Evolutionary conservation across 2,329 filamentous ascomycete species (phyloP).

Genomic region (Volutella citrinella): DNA sequence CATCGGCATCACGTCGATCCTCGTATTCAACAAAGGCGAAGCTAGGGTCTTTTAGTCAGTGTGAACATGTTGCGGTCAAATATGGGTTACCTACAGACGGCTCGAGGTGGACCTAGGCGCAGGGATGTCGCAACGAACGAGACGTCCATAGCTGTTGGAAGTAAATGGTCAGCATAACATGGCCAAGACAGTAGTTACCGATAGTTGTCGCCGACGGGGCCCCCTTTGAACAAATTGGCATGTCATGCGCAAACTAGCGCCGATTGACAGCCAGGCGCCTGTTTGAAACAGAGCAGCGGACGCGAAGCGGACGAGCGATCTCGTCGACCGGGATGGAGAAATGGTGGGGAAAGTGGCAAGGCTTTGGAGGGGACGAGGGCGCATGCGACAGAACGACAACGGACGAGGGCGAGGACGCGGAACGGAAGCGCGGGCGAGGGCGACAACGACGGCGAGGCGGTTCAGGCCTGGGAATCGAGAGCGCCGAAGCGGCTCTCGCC

Average conservation of each 20-base stretch:
- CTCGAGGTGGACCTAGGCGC: conserved; percentile 90
- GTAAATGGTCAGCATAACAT: conserved; percentile 44
- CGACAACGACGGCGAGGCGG: conserved; percentile 25
- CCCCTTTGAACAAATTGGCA: conserved; percentile 24
- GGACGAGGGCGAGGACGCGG: conserved; percentile 23
- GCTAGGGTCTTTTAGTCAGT: conserved; percentile 38
- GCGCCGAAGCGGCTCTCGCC: conserved; percentile 16
- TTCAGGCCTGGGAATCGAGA: conserved; percentile 24
- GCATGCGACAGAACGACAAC: conserved; percentile 24
- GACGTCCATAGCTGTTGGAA: conserved; percentile 78
- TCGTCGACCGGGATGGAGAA: conserved; percentile 23
- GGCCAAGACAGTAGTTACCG: too few species aligned
- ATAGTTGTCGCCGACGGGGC: conserved; percentile 22
- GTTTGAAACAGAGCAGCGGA: conserved; percentile 24
- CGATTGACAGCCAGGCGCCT: conserved; percentile 19
- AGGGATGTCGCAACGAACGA: conserved; percentile 97
- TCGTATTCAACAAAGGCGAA: conserved; percentile 99
- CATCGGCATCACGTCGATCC: conserved; percentile 94
- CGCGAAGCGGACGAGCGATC: conserved; percentile 26
- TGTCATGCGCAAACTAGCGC: conserved; percentile 23
- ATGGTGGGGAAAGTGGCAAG: conserved; percentile 19
- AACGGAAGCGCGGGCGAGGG: conserved; percentile 25
- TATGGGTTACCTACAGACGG: conserved; percentile 72
- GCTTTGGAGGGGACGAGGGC: conserved; percentile 20
- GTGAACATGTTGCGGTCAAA: neutral